Evolutionary conservation across 495 filamentous ascomycete species (phyloP).

Genomic region (Aspergillus incahuasiensis): DNA sequence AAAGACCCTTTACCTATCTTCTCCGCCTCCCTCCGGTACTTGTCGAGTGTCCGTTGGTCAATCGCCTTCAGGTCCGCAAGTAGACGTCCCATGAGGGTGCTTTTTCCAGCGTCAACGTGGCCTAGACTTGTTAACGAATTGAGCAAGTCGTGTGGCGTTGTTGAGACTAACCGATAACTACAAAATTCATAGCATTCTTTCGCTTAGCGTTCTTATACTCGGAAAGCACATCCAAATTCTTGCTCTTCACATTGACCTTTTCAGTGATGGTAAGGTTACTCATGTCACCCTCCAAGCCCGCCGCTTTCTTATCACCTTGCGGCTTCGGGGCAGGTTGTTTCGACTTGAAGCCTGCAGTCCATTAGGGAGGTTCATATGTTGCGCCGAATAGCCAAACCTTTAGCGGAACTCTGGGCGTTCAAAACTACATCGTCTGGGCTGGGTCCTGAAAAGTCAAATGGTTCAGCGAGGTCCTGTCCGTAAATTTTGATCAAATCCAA

Average conservation of each 20-base stretch:
- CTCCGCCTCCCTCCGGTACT: slow-evolving; percentile 81
- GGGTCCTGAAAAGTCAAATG: slow-evolving; percentile 74
- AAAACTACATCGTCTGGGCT: slow-evolving; percentile 91
- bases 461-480: slow-evolving; percentile 45
- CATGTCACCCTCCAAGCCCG: slow-evolving; percentile 45
- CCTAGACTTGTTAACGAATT: slow-evolving; percentile 44
- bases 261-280: slow-evolving; percentile 62
- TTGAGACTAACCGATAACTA: slow-evolving; percentile 72
- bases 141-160: background rate
- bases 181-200: slow-evolving; percentile 88
- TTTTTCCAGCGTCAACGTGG: slow-evolving; percentile 96
- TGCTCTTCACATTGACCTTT: slow-evolving; percentile 69
- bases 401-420: slow-evolving; percentile 71
- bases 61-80: slow-evolving; percentile 84
- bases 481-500: slow-evolving; percentile 51
- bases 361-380: slow-evolving; percentile 42
- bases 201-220: slow-evolving; percentile 70
- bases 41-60: slow-evolving; percentile 80
- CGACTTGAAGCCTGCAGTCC: slow-evolving; percentile 43
- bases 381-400: slow-evolving; percentile 67
- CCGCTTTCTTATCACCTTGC: slow-evolving; percentile 36
- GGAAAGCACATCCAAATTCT: slow-evolving; percentile 77
- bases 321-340: slow-evolving; percentile 41
- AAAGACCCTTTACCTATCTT: slow-evolving; percentile 93
- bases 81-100: slow-evolving; percentile 94